Evolutionary conservation across 2,329 filamentous ascomycete genomes (phyloP), one percentile per base, ranked within the genome.

Genomic region (Xylariaceae sp.): DNA sequence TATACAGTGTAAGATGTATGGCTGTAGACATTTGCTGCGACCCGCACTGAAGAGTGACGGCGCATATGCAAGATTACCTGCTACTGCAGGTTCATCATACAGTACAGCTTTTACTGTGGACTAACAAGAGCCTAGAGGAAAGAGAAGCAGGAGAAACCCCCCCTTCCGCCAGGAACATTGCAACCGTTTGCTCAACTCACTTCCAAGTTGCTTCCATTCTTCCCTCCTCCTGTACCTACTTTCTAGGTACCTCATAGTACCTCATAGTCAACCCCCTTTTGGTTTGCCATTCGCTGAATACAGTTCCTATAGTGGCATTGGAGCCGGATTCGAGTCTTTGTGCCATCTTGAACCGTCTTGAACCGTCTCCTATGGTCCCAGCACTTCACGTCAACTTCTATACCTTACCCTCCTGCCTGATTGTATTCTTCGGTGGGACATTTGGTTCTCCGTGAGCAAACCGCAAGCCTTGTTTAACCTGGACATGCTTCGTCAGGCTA

Each of bases 21-120:
- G 43, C 28, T 43, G 21, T n/a, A 5, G 29, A 46, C 21, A 53
- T 53, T 21, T 17, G 26, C 19, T 4, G 11, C n/a, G 26, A 43
- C 41, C 56, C 46, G 34, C 39, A 26, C 17, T 29, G 41, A 47
- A 56, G 37, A 34, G 41, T 36, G 34, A 43, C 34, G 34, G 46
- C 46, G 47, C 41, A 28, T 36, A 59, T 59, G 56, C 56, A 59
- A 53, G 56, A 59, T 59, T 51, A 17, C 52, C 53, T 46, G 44
- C 53, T 41, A 57, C 53, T 60, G 58, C 58, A 50, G 44, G 58
- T 50, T 45, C 29, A 54, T 43, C 34, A 43, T 43, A 58, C 47
- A 36, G 48, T 52, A 23, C n/a, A 29, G 4, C 23, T n/a, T n/a
- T n/a, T n/a, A n/a, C n/a, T n/a, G n/a, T n/a, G n/a, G n/a, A n/a